Percentiles rank a stretch among this genome's conserved stretches.
Conservation (phyloP, 345 rosid genomes). For the Triadica sebifera region DNA sequence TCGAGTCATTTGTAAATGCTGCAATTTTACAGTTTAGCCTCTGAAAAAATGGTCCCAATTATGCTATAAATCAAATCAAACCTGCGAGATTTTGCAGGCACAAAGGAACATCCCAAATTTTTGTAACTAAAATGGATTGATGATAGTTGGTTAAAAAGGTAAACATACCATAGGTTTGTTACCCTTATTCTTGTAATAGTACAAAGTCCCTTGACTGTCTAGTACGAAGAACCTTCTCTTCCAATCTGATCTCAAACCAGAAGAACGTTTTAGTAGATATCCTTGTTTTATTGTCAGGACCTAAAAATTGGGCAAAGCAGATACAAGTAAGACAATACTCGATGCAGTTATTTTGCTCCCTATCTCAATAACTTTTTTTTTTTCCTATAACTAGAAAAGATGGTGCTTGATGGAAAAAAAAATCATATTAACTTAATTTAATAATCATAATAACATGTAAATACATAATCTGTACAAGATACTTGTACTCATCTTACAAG, state of each 20-base stretch:
- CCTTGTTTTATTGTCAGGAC: conserved; percentile 70
- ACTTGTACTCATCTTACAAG: background rate
- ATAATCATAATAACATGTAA: background rate
- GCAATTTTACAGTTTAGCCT: background rate
- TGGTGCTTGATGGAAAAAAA: background rate
- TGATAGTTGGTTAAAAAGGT: background rate
- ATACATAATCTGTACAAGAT: background rate
- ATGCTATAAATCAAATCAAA: background rate
- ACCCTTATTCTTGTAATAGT: conserved; percentile 67
- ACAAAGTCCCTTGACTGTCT: conserved; percentile 72
- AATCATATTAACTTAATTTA: background rate
- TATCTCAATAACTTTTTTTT: background rate
- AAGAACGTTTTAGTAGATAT: conserved; percentile 71
- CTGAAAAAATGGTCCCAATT: background rate
- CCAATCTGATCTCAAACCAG: conserved; percentile 73
- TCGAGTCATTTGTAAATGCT: background rate
- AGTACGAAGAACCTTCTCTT: conserved; percentile 88
- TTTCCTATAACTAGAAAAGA: background rate
- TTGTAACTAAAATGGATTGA: conserved; percentile 11
- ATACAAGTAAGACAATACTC: conserved; percentile 9
- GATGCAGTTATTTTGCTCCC: no score
- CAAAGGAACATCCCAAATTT: background rate
- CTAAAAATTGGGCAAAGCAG: conserved; percentile 27
- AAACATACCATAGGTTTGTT: conserved; percentile 52
- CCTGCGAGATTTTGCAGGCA: background rate